Conservation (phyloP, 768 basidiomycete genomes). For the Hygrocybe punicea region DNA sequence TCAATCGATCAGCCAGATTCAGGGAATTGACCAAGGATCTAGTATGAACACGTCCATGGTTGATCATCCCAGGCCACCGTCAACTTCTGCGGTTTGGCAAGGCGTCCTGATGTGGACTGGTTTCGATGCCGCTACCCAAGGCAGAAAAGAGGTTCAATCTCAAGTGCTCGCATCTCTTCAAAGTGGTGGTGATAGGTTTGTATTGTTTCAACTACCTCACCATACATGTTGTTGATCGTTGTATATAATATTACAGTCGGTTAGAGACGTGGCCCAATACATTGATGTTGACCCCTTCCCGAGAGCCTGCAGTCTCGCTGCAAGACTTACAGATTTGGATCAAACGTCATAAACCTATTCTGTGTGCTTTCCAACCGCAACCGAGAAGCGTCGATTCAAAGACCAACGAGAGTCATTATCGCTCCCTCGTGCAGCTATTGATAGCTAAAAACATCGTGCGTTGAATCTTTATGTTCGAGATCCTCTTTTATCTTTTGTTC, state of each 20-base stretch:
- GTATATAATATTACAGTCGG: constrained; percentile 34
- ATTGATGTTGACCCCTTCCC: constrained; percentile 41
- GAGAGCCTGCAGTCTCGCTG: constrained; percentile 39
- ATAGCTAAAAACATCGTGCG: constrained; percentile 45
- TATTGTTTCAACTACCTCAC: constrained; percentile 6
- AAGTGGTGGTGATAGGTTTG: constrained; percentile 35
- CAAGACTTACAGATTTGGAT: constrained; percentile 49
- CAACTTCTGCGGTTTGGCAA: constrained; percentile 39
- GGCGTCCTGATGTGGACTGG: constrained; percentile 49
- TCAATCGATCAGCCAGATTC: constrained; percentile 16
- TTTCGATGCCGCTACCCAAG: constrained; percentile 27
- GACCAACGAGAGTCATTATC: constrained; percentile 44
- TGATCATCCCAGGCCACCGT: constrained; percentile 12
- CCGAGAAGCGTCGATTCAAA: constrained; percentile 30
- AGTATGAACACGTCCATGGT: constrained; percentile 13
- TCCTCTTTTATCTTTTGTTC: background rate
- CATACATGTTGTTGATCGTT: background rate
- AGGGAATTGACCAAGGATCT: background rate
- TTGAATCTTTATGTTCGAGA: constrained; percentile 4
- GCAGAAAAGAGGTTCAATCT: constrained; percentile 44
- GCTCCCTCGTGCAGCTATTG: constrained; percentile 42
- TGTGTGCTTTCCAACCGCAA: constrained; percentile 43
- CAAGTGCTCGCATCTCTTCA: constrained; percentile 35
- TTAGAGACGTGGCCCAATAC: constrained; percentile 51
- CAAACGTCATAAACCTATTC: constrained; percentile 35